Base-by-base conservation (phyloP, 805 yeast genomes). In the Hanseniaspora singularis region DNA sequence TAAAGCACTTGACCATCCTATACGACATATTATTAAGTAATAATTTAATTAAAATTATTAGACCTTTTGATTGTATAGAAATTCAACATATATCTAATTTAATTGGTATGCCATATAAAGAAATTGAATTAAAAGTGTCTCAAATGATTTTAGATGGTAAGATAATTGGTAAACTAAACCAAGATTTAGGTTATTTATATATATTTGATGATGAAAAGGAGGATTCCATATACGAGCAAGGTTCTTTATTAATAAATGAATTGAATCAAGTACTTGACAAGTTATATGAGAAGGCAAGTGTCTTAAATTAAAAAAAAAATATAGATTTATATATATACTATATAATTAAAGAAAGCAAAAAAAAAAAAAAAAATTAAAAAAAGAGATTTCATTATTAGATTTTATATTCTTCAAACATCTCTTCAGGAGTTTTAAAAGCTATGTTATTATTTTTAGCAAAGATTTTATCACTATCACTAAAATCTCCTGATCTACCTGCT, bases 171-270 rank as follows among this genome's bases (percentile, higher is more conserved):
- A 97, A 92, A 31, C 71, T 92, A 55, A 98, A 92, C 64, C 99
- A 92, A 68, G 97, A 97, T 39, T 88, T 88, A 61, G 98, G 98
- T 8, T 92, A 96, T 95, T 72, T 92, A 56, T 79, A 86, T 54
- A 76, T 92, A 50, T 92, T 84, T 59, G 94, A 86, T 50, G 83
- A 87, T 60, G 95, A 95, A 34, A 77, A 76, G 58, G 77, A 78
- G 51, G 97, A 92, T 63, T 83, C 83, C 33, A 79, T 94, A 42
- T 92, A 89, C 59, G 92, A 81, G 52, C 78, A 89, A 46, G 81
- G 94, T 37, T 73, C 89, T 54, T 92, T 84, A 49, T 76, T 94
- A 54, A 77, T 94, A 41, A 83, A 82, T 61, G 82, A 84, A 60
- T 78, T 92, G 77, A 81, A 92, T 23, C 74, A 68, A 46, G 96